Base-by-base conservation (phyloP, 2,329 filamentous ascomycete species). In the Akanthomyces muscarius region DNA sequence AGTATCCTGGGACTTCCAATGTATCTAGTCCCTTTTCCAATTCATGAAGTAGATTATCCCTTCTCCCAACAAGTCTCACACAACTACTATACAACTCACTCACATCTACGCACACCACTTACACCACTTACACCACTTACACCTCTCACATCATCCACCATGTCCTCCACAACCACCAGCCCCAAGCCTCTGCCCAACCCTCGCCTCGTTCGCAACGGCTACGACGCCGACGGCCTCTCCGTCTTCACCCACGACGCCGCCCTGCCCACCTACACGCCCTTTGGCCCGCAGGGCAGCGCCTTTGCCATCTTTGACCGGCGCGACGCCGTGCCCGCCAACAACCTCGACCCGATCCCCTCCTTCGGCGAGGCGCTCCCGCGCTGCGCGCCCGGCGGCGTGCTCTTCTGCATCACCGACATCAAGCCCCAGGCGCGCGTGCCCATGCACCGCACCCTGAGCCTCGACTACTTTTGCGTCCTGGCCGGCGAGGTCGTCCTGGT, bases 371-470 rank as follows among this genome's bases (percentile, higher is more conserved):
- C 66, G 10, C 64, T 77, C 3, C 75, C 76, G 0, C 71, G 75
- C 25, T 75, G 73, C n/a, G 69, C 74, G 5, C 72, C 72, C 0
- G 42, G 63, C 4, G 78, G 77, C 10, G 66, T 73, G n/a, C 63
- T 72, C 21, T 77, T 78, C 65, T 69, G 71, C 61, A 63, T 76
- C 42, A 68, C 68, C 1, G 68, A 77, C 66, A 69, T 76, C 54
- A 68, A 70, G 21, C 72, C 73, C 3, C 67, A 65, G 0, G 67
- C 61, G 16, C 67, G 63, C 53, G 71, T 69, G 8, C 77, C 77
- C 1, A 76, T 79, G 73, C 78, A 80, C 64, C 76, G 77, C 14
- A 80, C 77, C 1, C 56, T 71, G 41, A 78, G 71, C 54, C 65
- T 78, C 10, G 77, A 80, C 66, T 80, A 79, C 60, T 69, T 67